These are phyloP conservation scores for Triticum dicoccoides DNA, from an alignment of 176 grass and related monocot species.

Conservation along the genomic window DNA sequence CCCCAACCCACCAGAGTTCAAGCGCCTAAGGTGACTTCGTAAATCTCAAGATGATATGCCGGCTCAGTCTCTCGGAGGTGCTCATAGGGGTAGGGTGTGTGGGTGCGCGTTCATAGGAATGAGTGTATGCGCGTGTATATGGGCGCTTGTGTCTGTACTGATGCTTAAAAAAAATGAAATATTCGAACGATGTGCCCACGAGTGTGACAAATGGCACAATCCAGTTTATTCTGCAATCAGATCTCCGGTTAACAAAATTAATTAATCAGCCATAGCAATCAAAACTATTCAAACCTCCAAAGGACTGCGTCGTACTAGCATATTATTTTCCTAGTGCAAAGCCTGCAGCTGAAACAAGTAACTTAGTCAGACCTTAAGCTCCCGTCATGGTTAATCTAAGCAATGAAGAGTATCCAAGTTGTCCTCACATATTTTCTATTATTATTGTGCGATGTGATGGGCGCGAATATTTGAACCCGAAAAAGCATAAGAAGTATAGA, in stretches of 20 bases:
- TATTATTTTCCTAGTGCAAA: conserved; percentile 14
- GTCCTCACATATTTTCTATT: conserved; percentile 50
- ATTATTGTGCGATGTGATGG: conserved; percentile 57
- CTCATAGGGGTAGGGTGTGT: too few relatives aligned
- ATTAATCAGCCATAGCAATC: neutral
- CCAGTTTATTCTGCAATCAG: neutral
- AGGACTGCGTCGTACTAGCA: neutral
- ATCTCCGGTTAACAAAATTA: neutral
- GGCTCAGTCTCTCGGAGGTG: too few relatives aligned
- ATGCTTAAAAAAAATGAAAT: neutral
- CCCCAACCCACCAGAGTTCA: too few relatives aligned
- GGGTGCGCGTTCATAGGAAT: too few relatives aligned
- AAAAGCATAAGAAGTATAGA: neutral
- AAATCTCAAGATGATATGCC: too few relatives aligned
- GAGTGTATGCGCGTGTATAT: too few relatives aligned
- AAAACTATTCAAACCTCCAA: conserved; percentile 13
- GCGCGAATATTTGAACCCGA: conserved; percentile 40
- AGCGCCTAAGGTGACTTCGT: too few relatives aligned
- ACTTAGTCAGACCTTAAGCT: neutral
- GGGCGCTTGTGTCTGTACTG: too few relatives aligned
- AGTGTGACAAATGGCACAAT: conserved; percentile 41
- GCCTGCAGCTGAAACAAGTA: conserved; percentile 22
- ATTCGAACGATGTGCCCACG: neutral
- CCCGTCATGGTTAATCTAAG: conserved; percentile 6
- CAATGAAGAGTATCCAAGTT: conserved; percentile 9